Conservation (phyloP, 1,139 yeast species). For the Debaryomycetaceae sp. region DNA sequence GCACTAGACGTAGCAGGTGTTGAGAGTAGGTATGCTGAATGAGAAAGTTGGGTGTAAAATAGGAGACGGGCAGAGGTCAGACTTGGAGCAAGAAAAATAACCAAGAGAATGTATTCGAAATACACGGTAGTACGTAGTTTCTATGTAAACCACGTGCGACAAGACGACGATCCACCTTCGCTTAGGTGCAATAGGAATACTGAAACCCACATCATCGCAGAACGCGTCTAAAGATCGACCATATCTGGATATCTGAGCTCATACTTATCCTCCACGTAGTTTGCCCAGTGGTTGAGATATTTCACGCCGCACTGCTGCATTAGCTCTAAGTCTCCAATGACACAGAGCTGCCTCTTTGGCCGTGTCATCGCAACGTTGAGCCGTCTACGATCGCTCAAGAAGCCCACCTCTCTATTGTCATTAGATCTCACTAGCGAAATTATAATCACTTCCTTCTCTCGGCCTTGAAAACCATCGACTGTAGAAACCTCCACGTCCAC, state of each 20-base stretch:
- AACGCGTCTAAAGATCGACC: constrained; percentile 12
- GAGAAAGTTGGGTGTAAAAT: too few relatives aligned
- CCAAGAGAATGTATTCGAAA: neutral
- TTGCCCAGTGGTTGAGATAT: constrained; percentile 65
- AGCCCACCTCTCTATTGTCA: constrained; percentile 66
- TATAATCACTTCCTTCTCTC: constrained; percentile 82
- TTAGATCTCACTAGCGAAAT: constrained; percentile 40
- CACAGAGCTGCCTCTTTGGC: constrained; percentile 79
- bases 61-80: too few relatives aligned
- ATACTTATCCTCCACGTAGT: constrained; percentile 64
- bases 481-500: constrained; percentile 38
- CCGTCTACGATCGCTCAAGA: constrained; percentile 58
- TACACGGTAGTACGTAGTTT: neutral
- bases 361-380: constrained; percentile 83
- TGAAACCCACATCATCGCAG: neutral
- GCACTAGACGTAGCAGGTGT: too few relatives aligned
- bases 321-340: constrained; percentile 81
- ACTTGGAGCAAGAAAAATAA: neutral
- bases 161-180: neutral
- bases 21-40: too few relatives aligned
- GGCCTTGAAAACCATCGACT: constrained; percentile 50
- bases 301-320: constrained; percentile 34
- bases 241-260: constrained; percentile 67
- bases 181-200: neutral
- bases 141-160: neutral